Percentiles rank a stretch among this genome's conserved stretches.
Conservation (phyloP, 441 rosid genomes). For the Erodium moschatum region DNA sequence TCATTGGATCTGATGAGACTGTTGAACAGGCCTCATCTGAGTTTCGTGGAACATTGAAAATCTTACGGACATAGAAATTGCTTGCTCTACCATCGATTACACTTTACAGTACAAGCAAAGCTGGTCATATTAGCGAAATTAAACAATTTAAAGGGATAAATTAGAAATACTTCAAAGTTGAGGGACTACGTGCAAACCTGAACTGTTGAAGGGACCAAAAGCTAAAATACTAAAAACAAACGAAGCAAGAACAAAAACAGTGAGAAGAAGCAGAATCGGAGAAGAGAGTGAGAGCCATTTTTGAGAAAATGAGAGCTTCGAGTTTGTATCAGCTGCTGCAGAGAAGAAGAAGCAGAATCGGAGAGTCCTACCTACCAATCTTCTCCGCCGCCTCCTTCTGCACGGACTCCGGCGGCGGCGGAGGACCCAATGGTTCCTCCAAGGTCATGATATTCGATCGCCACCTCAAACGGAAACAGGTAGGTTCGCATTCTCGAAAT, state of each 20-base stretch:
- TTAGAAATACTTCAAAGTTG: no score
- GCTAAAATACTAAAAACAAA: neutral
- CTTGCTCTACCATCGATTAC: no score
- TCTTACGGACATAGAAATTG: no score
- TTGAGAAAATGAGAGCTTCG: constrained; percentile 24
- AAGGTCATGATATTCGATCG: constrained; percentile 77
- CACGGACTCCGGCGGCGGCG: constrained; percentile 34
- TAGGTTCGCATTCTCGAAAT: constrained; percentile 19
- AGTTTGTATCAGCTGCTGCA: constrained; percentile 18
- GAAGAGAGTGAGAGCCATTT: constrained; percentile 7
- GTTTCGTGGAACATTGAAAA: no score
- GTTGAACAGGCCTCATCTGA: no score
- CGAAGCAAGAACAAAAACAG: neutral
- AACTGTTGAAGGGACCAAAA: neutral
- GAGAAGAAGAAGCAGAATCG: constrained; percentile 14
- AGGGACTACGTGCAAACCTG: neutral
- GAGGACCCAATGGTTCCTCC: constrained; percentile 33
- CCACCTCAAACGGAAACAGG: constrained; percentile 76
- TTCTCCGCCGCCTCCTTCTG: constrained; percentile 26
- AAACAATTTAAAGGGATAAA: no score
- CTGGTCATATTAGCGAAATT: no score
- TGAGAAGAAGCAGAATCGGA: neutral
- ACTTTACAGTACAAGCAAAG: no score
- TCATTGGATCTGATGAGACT: no score
- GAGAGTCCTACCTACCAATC: constrained; percentile 7